A percentile compares a stretch with the other conserved stretches of the same genome.
phyloP scores from a whole-genome alignment of 805 yeast genomes.

The Schwanniomyces pseudopolymorphus region DNA sequence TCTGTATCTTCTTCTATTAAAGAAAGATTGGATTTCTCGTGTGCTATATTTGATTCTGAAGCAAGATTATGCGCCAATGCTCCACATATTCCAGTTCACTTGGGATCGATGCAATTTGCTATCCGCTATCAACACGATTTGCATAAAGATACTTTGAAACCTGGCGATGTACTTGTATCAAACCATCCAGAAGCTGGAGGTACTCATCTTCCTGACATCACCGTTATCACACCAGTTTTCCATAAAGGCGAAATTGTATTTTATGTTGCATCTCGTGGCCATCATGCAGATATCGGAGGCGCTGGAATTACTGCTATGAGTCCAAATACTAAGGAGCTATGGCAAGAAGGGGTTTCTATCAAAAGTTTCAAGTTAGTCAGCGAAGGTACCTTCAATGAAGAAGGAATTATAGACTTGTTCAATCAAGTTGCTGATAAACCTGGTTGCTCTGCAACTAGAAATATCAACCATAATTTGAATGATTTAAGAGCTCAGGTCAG shows the following conservation, averaged over 20 bases:
- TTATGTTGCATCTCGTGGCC: constrained; percentile 89
- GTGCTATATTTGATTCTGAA: constrained; percentile 41
- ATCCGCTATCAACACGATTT: constrained; percentile 39
- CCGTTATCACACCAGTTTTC: constrained; percentile 84
- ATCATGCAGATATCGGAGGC: constrained; percentile 92
- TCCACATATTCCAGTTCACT: constrained; percentile 46
- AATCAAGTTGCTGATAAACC: constrained; percentile 73
- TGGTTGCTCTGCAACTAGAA: constrained; percentile 83
- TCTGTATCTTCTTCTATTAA: constrained; percentile 46
- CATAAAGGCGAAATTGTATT: constrained; percentile 54
- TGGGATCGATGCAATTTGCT: constrained; percentile 51
- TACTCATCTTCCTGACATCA: constrained; percentile 50
- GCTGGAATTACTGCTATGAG: constrained; percentile 89
- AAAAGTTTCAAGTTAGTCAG: constrained; percentile 68
- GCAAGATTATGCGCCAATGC: constrained; percentile 49
- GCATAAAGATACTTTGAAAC: constrained; percentile 39
- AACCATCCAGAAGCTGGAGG: constrained; percentile 41
- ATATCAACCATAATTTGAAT: constrained; percentile 74
- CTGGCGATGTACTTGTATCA: constrained; percentile 44
- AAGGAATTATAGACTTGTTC: constrained; percentile 58
- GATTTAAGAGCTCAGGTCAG: constrained; percentile 54
- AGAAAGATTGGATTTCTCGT: constrained; percentile 45
- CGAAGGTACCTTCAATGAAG: constrained; percentile 69
- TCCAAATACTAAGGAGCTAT: constrained; percentile 74
- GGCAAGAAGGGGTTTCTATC: constrained; percentile 87